phyloP scores from a whole-genome alignment of 306 rosid species.

The Trichosanthes cucumerina region DNA sequence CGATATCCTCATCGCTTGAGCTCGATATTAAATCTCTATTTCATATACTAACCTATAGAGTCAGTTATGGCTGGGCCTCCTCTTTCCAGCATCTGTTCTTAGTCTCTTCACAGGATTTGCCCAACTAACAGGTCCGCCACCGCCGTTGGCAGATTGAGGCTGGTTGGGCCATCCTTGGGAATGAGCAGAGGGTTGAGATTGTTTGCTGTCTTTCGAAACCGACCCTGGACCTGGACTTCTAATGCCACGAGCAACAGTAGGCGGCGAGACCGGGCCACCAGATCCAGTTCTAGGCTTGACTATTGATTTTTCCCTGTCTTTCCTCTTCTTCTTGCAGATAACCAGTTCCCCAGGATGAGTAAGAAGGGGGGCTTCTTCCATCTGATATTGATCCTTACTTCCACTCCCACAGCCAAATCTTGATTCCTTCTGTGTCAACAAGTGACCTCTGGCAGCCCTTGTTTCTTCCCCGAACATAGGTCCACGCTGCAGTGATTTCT shows the following conservation, averaged over 20 bases:
- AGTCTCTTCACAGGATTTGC: slow-evolving; percentile 78
- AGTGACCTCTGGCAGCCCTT: slow-evolving; percentile 46
- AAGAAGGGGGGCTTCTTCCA: slow-evolving; percentile 45
- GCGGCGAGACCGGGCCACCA: slow-evolving; percentile 65
- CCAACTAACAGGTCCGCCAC: slow-evolving; percentile 64
- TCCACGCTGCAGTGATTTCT: slow-evolving; percentile 44
- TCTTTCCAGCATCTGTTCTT: slow-evolving; percentile 87
- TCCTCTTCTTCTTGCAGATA: slow-evolving; percentile 92
- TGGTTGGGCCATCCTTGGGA: slow-evolving; percentile 54
- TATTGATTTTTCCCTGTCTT: slow-evolving; percentile 61
- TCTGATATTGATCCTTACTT: slow-evolving; percentile 56
- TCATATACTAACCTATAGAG: slow-evolving; percentile 17
- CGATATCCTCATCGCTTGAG: neutral
- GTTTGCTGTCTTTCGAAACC: slow-evolving; percentile 42
- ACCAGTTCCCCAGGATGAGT: slow-evolving; percentile 92
- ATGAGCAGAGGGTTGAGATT: slow-evolving; percentile 36
- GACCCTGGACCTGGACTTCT: slow-evolving; percentile 58
- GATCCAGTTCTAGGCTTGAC: slow-evolving; percentile 55
- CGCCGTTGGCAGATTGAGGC: slow-evolving; percentile 45
- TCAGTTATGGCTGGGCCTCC: slow-evolving; percentile 84
- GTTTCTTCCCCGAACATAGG: slow-evolving; percentile 34
- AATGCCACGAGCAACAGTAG: slow-evolving; percentile 35
- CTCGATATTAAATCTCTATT: neutral
- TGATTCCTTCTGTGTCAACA: slow-evolving; percentile 45
- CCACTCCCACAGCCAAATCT: slow-evolving; percentile 47